Evolutionary conservation across 495 filamentous ascomycete genomes (phyloP), one percentile per base, ranked within the genome.

Genomic region (Xylaria castorea): DNA sequence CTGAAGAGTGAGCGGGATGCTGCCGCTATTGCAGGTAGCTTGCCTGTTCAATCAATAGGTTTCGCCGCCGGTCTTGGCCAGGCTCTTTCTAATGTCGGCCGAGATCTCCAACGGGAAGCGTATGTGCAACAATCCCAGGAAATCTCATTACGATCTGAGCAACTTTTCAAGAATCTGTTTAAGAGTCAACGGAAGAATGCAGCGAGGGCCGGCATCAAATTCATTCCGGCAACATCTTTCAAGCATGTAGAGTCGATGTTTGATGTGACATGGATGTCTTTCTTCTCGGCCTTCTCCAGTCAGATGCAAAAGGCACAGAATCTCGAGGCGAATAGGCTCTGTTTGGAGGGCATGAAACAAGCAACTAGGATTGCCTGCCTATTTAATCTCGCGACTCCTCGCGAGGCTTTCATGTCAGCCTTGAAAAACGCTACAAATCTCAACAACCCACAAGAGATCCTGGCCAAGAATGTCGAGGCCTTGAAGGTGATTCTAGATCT

Each of bases 161-260:
- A 97, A 79, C 88, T 97, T 8, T 97, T 97, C 82, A 95, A 94
- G 75, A 94, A 91, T 69, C 84, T 99, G 48, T 92, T 98, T 74
- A 89, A 92, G 68, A 92, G 93, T 44, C 95, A 99, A 78, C 89
- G 92, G 46, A 92, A 89, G 76, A 92, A 91, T 62, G 88, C 92
- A 3, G 84, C 92, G 6, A 92, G 90, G 71, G 85, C 90, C 20
- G 88, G 88, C 7, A 85, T 90, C 36, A 94, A 89, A 74, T 99
- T 94, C 80, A 96, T 98, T 72, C 91, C 93, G 16, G 96, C 97
- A 1, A 93, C 93, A 1, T 97, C 94, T 0, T 95, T 93, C 79
- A 95, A 92, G 73, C 96, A 99, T 81, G 92, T 97, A 64, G 96
- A 96, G 0, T 94, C 96, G 3, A 99, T 99, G 95, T 99, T 99